Conservation (phyloP, 2,329 filamentous ascomycete genomes). For the Apiospora arundinis region DNA sequence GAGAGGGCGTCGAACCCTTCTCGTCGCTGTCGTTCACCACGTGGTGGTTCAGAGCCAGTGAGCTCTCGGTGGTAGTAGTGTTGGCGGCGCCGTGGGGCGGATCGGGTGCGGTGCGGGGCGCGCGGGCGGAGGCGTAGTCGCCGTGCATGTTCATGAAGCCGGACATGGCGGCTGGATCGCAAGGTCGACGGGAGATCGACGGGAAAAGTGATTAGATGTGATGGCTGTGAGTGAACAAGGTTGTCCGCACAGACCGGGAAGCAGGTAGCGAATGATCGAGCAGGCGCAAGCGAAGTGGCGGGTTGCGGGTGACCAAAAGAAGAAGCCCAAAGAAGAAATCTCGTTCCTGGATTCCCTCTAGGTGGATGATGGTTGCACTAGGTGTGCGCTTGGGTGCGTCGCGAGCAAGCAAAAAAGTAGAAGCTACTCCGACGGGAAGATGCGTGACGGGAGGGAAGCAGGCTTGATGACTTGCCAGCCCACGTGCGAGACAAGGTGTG, state of each 20-base stretch:
- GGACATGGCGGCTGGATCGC: not conserved
- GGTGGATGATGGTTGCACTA: not conserved
- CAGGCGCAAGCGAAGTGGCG: not conserved
- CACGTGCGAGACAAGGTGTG: not conserved
- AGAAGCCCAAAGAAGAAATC: not conserved
- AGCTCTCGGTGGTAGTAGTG: not conserved
- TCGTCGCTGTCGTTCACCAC: not conserved
- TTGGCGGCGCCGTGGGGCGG: not conserved
- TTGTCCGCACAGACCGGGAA: not conserved
- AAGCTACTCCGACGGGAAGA: not conserved
- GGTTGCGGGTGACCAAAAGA: not conserved
- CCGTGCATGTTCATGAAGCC: not conserved
- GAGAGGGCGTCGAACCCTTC: conserved; percentile 3
- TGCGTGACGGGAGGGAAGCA: not conserved
- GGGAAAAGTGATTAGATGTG: not conserved
- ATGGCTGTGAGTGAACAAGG: not conserved
- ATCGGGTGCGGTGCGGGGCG: too few species aligned
- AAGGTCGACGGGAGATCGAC: not conserved
- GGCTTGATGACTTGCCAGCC: not conserved
- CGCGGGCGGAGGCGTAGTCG: not conserved
- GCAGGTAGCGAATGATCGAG: not conserved
- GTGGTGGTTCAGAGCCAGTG: not conserved
- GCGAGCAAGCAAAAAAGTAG: not conserved
- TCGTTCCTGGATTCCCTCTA: not conserved
- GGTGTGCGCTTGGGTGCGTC: not conserved